Evolutionary conservation across 768 basidiomycete genomes (phyloP).

Genomic region (Mycena filopes): DNA sequence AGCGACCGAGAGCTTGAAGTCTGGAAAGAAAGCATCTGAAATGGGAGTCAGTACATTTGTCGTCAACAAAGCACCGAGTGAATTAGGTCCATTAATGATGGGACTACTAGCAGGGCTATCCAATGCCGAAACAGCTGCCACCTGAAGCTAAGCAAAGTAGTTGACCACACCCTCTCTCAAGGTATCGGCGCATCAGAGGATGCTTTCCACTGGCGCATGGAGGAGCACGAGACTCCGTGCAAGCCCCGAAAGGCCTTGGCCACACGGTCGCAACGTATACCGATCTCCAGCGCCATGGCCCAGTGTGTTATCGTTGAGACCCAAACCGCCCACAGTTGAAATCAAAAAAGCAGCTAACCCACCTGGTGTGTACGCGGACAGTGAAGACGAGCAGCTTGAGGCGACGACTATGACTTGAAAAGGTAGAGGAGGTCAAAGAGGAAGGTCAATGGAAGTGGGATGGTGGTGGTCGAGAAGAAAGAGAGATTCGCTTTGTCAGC

Average conservation of each 20-base stretch:
- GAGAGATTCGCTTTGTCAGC: neutral
- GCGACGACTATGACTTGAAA: too few species aligned
- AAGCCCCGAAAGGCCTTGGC: neutral
- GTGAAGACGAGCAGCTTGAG: neutral
- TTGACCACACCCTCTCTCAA: neutral
- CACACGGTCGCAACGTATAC: neutral
- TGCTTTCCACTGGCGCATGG: conserved; percentile 1
- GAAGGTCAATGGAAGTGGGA: neutral
- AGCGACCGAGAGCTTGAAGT: neutral
- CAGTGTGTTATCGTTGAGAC: neutral
- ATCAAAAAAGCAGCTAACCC: conserved; percentile 10
- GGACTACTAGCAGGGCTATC: neutral
- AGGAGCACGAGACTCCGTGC: neutral
- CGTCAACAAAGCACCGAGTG: conserved; percentile 4
- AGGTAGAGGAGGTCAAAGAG: too few species aligned
- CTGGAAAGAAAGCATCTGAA: neutral
- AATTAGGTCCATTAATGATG: neutral
- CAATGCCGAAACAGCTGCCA: conserved; percentile 3
- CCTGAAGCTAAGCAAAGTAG: conserved; percentile 1
- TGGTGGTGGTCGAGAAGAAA: conserved; percentile 2
- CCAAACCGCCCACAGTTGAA: neutral
- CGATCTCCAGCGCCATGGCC: neutral
- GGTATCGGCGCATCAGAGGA: neutral
- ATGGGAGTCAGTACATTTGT: conserved; percentile 4
- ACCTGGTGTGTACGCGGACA: neutral